Base-by-base conservation (phyloP, 192 early-diverging fungal species). In the Coemansia sp. region DNA sequence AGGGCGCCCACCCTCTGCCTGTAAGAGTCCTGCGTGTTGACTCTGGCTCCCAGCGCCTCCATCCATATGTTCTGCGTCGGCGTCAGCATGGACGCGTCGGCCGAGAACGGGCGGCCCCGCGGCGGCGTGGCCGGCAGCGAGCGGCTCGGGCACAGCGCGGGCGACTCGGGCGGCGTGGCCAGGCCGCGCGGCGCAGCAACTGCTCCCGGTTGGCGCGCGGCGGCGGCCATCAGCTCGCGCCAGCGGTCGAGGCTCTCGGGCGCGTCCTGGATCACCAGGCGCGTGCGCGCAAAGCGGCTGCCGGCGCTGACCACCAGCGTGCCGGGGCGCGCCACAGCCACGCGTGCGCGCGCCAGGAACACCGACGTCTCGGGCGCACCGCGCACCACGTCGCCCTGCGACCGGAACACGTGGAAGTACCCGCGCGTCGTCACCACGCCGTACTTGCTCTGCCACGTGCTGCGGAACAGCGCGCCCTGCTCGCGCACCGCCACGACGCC, bases 401-500 rank as follows among this genome's bases (percentile, higher is more conserved):
- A 75, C 38, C 71, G 65, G 43, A 75, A 75, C 5, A 75, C 71
- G 35, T 75, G 71, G 30, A 75, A 68, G 47, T 68, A 75, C 0
- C 71, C 71, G 10, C 65, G 65, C 15, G 65, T 48, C 5, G 71
- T 75, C 48, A 75, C 65, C 15, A 75, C 71, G 30, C 65, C 65
- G 57, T 68, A 75, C 57, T 68, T 75, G 45, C 56, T 60, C 57
- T 75, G 71, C 65, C 71, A 68, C 18, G 65, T 75, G 65, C 71
- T 75, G 33, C 71, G 60, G 26, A 75, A 75, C 56, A 75, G 25
- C 5, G 65, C 65, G 4, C 71, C 57, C 23, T 68, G 51, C 57
- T 68, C 71, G 35, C 62, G 62, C 26, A 75, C 43, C 14, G 71
- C 71, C 8, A 75, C 60, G 5, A 75, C 71, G 41, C 71, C 71